Base-by-base conservation (phyloP, 2,329 filamentous ascomycete genomes). In the Alternaria rosae region DNA sequence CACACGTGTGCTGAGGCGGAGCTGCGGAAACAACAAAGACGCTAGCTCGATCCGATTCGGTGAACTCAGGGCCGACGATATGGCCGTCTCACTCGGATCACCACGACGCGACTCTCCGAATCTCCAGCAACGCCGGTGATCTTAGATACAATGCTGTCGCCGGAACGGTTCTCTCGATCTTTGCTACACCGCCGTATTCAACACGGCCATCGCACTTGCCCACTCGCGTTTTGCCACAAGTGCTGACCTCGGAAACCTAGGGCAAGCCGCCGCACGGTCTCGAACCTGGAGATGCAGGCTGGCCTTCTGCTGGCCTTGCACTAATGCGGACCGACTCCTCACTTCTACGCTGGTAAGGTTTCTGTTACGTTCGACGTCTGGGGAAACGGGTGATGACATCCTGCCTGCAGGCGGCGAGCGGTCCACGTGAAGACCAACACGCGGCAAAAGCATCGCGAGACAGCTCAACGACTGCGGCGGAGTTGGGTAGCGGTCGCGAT, bases 1-100 rank as follows among this genome's bases (percentile, higher is more conserved):
- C 64, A 65, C 62, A 61, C 68, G 68, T 70, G 57, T 56, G 43
- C 57, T 48, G 68, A 54, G 68, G 66, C 66, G 64, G 62, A 67
- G 68, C 52, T 57, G 43, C 47, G 54, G 52, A 61, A 48, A 38
- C 17, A 38, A 41, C 57, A 61, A 52, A 2, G 20, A 32, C 30
- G 43, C 60, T 65, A 61, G 57, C 59, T 64, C 41, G 55, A 59
- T 62, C 48, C 56, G 57, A 41, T 55, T 28, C 30, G 63, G 10
- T 11, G 47, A 54, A 57, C 47, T 64, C 23, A 25, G 43, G 57
- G 54, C 50, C 32, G 54, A 41, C 13, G 13, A 43, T 35, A 53
- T 23, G 47, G 20, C 47, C 20, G 26, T 41, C 43, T 47, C n/a
- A 52, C 35, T 57, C 50, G 60, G 60, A 57, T 28, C 48, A 30